Evolutionary conservation across 169 alveolate genomes (phyloP), one percentile per base, ranked within the genome.

Genomic region (Plasmodium gallinaceum): DNA sequence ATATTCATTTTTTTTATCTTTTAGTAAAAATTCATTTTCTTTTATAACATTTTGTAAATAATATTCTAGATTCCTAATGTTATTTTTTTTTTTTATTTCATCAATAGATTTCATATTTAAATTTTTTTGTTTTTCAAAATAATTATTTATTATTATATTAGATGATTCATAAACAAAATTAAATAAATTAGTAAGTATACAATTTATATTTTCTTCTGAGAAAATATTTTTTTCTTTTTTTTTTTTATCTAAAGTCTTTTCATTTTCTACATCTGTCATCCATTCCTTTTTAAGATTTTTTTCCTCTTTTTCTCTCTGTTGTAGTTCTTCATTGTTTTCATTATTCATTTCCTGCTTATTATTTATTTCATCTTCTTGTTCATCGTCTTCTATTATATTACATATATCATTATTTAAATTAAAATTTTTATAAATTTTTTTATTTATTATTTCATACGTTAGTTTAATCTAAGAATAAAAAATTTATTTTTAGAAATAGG

Each of bases 31-130:
- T 57, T 64, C 89, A 57, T 70, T 78, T 65, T 78, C 89, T 7
- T 22, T 39, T n/a, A 78, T 18, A 42, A 78, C 57, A 48, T 64
- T 48, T 39, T 46, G 65, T 62, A 78, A 58, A 37, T 78, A 78
- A 7, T 65, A n/a, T 26, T 78, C 80, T 22, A 78, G 6, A 65
- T 78, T 37, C 10, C 52, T 78, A 16, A 78, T 78, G 26, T 78
- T 78, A 51, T 78, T 78, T 48, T 78, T 64, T 64, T 64, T 64
- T 78, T 78, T 78, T 65, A 78, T 78, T 26, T 78, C 89, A 42
- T 45, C 58, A 46, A 78, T 51, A 1, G 89, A 12, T 5, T 26
- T 52, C 2, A 9, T 78, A 20, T 65, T 64, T 5, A 78, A 20
- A 42, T 78, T 45, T 54, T 78, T 48, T 37, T 65, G 57, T 58